Evolutionary conservation across 2,329 filamentous ascomycete species (phyloP).

Genomic region (Fusarium sulawesiense): DNA sequence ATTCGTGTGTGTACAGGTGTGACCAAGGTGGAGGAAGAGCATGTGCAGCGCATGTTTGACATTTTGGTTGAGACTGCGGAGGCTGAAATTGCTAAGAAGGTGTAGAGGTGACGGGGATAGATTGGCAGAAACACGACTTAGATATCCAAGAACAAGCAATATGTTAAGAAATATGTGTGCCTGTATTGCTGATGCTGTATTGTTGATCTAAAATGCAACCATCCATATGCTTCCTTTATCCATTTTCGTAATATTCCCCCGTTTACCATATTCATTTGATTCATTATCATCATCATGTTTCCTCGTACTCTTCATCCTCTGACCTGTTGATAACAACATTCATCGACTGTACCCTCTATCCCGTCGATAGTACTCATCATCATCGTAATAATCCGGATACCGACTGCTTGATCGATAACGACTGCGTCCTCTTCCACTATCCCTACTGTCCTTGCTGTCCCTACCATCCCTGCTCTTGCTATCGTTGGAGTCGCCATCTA

Average conservation of each 20-base stretch:
- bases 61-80: conserved; percentile 73
- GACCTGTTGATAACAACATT: not conserved
- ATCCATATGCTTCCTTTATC: not conserved
- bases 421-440: conserved; percentile 30
- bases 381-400: conserved; percentile 12
- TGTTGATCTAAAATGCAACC: conserved; percentile 1
- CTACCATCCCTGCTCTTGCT: conserved; percentile 22
- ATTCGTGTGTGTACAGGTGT: conserved; percentile 82
- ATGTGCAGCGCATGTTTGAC: conserved; percentile 79
- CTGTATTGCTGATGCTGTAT: not conserved
- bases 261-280: not conserved
- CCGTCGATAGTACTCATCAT: conserved; percentile 21
- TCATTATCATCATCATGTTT: conserved; percentile 4
- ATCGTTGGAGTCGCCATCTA: conserved; percentile 5
- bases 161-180: not conserved
- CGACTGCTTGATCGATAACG: conserved; percentile 23
- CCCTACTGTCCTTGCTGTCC: conserved; percentile 9
- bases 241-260: not conserved
- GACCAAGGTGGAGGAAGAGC: conserved; percentile 77
- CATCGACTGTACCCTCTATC: conserved; percentile 27
- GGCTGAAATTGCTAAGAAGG: conserved; percentile 48
- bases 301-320: conserved; percentile 9
- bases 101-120: not conserved
- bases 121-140: not conserved
- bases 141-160: not conserved